A percentile compares a stretch with the other conserved stretches of the same genome.
phyloP scores from a whole-genome alignment of 73 alveolate species.

The Paramecium octaurelia region DNA sequence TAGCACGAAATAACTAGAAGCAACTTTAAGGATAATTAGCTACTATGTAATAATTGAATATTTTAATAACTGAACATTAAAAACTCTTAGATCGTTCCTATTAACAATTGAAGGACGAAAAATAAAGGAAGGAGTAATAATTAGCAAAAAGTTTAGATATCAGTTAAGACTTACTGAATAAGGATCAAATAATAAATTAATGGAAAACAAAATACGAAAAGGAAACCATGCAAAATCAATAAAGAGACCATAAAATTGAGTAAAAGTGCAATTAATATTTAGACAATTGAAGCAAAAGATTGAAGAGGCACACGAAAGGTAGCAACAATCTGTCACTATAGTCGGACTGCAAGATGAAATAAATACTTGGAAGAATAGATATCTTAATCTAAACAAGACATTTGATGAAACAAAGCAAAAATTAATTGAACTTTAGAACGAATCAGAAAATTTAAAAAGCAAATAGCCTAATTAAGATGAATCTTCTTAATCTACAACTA shows the following conservation, averaged over 20 bases:
- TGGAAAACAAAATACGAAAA: not conserved
- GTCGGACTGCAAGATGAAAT: not conserved
- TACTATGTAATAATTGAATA: not conserved
- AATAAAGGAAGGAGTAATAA: not conserved
- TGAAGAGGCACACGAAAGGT: not conserved
- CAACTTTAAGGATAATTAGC: not conserved
- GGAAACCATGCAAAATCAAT: not conserved
- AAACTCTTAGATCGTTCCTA: not conserved
- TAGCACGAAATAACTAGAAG: not conserved
- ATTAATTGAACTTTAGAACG: not conserved
- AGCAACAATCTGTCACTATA: not conserved
- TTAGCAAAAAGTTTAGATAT: constrained; percentile 13
- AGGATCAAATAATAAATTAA: not conserved
- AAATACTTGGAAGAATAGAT: constrained; percentile 1
- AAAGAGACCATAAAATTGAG: not conserved
- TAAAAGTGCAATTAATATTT: not conserved
- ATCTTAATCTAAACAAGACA: not conserved
- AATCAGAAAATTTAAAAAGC: not conserved
- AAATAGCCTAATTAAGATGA: not conserved
- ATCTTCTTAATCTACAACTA: not conserved
- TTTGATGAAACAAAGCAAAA: not conserved
- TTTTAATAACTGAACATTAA: not conserved
- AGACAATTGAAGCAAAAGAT: not conserved
- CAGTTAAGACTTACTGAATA: not conserved
- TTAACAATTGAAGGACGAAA: not conserved